These are phyloP conservation scores for Entrophospora sp. DNA, from an alignment of 192 early-diverging fungal genomes.

Conservation along the genomic window DNA sequence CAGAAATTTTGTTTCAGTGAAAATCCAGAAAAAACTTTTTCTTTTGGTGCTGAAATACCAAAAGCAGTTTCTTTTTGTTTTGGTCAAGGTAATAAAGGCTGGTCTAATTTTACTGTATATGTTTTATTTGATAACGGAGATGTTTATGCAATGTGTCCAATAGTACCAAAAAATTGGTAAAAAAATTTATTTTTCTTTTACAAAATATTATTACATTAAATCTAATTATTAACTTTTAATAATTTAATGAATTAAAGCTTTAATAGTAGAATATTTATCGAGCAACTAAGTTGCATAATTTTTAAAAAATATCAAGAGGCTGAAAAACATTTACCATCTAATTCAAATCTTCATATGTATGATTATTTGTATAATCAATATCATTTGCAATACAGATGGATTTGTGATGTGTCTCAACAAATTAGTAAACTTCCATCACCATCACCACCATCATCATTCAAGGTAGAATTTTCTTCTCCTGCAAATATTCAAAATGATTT, in stretches of 20 bases:
- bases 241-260: conserved; percentile 19
- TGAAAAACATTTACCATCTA: no score
- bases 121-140: conserved; percentile 61
- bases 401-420: no score
- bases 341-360: no score
- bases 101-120: conserved; percentile 67
- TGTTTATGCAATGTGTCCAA: conserved; percentile 67
- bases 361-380: no score
- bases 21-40: conserved; percentile 17
- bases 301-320: no score
- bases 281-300: no score
- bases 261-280: no score
- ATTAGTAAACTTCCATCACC: no score
- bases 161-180: conserved; percentile 62
- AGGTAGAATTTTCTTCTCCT: conserved; percentile 15
- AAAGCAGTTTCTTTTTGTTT: conserved; percentile 42
- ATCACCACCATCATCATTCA: no score
- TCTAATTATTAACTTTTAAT: background rate
- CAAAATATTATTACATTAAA: background rate
- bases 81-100: conserved; percentile 39
- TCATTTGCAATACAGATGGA: no score
- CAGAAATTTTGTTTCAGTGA: conserved; percentile 48
- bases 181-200: background rate
- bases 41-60: conserved; percentile 32
- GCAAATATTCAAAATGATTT: conserved; percentile 4